phyloP scores from a whole-genome alignment of 495 filamentous ascomycete genomes.

The Neurospora tetrasperma region DNA sequence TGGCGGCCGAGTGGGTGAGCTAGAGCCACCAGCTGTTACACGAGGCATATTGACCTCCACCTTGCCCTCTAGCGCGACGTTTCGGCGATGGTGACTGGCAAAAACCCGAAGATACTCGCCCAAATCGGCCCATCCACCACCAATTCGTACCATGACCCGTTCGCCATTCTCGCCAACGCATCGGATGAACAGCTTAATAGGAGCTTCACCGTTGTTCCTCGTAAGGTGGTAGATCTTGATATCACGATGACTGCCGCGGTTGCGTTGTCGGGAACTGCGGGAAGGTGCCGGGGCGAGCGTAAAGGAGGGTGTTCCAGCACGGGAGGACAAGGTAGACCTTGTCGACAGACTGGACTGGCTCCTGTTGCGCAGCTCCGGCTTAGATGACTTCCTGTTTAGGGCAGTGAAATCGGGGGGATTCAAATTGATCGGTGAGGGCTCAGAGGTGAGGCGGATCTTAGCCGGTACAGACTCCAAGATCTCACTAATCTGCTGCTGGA shows the following conservation, averaged over 20 bases:
- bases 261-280: constrained; percentile 32
- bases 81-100: constrained; percentile 68
- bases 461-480: constrained; percentile 74
- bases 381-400: constrained; percentile 27
- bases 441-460: constrained; percentile 62
- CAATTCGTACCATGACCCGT: constrained; percentile 93
- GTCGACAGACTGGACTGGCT: constrained; percentile 35
- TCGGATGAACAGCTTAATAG: constrained; percentile 87
- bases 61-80: constrained; percentile 30
- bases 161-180: constrained; percentile 84
- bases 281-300: constrained; percentile 53
- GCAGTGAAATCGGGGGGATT: constrained; percentile 39
- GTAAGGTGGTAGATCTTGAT: constrained; percentile 90
- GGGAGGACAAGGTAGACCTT: constrained; percentile 27
- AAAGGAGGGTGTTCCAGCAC: constrained; percentile 56
- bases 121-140: constrained; percentile 92
- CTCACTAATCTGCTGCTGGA: constrained; percentile 77
- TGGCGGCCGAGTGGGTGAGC: constrained; percentile 23
- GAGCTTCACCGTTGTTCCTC: constrained; percentile 67
- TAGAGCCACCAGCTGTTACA: constrained; percentile 20
- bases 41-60: constrained; percentile 42
- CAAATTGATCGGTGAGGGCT: constrained; percentile 33
- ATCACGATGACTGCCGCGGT: constrained; percentile 44
- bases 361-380: constrained; percentile 25
- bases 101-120: constrained; percentile 93